Percentiles rank a stretch among this genome's conserved stretches.
Evolutionary conservation across 768 basidiomycete species (phyloP).

Genomic region (Xanthoconium stramineum): DNA sequence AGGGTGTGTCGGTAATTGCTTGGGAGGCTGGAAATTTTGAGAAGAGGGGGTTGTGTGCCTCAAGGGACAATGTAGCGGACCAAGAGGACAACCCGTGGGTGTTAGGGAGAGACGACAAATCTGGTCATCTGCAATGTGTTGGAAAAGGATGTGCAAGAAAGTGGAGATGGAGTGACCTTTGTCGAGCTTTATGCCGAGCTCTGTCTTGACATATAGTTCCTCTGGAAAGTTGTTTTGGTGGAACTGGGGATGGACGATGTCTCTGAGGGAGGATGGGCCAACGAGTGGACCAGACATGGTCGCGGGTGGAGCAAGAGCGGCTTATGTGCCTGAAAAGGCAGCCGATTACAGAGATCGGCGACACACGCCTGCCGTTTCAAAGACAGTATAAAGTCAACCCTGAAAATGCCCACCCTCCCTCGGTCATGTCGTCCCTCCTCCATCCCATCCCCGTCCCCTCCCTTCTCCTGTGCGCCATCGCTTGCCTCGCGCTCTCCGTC

Average conservation of each 20-base stretch:
- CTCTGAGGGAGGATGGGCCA: conserved; percentile 57
- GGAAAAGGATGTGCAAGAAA: not conserved
- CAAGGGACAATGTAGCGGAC: conserved; percentile 87
- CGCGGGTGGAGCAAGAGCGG: too few species aligned
- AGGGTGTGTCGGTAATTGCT: conserved; percentile 77
- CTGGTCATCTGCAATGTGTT: conserved; percentile 68
- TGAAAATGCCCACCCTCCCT: not conserved
- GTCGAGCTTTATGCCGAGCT: conserved; percentile 85
- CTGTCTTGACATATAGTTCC: conserved; percentile 77
- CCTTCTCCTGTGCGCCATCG: conserved; percentile 5
- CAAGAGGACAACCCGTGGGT: conserved; percentile 83
- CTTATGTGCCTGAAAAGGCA: not conserved
- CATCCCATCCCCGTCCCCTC: not conserved
- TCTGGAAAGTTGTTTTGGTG: conserved; percentile 89
- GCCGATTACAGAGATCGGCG: not conserved
- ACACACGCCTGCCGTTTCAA: not conserved
- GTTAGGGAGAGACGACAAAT: conserved; percentile 86
- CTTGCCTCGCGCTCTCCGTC: conserved; percentile 12
- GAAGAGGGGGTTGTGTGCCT: conserved; percentile 88
- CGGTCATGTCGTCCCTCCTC: not conserved
- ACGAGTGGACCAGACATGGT: conserved; percentile 46
- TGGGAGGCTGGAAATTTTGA: conserved; percentile 87
- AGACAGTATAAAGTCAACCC: not conserved
- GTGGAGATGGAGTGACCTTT: conserved; percentile 53
- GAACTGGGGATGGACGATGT: conserved; percentile 85